phyloP scores from a whole-genome alignment of 225 moss, liverwort and hornwort genomes.

The Anthoceros angustus region DNA sequence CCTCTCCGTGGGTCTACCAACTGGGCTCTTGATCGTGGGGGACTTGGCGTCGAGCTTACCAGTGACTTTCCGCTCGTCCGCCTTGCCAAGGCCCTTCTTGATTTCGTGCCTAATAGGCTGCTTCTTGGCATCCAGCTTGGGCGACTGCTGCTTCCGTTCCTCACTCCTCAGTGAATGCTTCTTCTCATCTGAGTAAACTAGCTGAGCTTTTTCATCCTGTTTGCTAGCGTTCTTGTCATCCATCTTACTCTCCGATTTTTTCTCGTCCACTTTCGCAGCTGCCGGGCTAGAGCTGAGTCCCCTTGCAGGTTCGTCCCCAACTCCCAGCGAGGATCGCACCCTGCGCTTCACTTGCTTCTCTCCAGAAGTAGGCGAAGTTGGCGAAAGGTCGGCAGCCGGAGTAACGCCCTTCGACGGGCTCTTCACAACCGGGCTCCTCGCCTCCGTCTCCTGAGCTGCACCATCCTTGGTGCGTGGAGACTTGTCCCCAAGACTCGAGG shows the following conservation, averaged over 20 bases:
- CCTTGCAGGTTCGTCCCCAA: neutral
- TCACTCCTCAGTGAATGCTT: neutral
- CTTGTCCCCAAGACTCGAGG: neutral
- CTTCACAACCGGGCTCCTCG: neutral
- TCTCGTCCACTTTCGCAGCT: neutral
- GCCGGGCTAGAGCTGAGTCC: neutral
- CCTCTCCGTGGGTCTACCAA: neutral
- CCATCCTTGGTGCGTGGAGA: neutral
- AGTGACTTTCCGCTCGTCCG: neutral
- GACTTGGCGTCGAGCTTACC: neutral
- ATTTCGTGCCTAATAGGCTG: neutral
- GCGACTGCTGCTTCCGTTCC: neutral
- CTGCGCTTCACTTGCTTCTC: conserved; percentile 3
- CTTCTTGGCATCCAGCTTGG: neutral
- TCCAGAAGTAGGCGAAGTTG: neutral
- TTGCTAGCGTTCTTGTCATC: neutral
- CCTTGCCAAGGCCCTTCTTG: neutral
- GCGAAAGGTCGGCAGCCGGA: neutral
- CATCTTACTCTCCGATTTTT: neutral
- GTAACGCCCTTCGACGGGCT: neutral
- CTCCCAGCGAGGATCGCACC: neutral
- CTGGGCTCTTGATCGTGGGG: neutral
- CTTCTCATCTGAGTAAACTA: neutral
- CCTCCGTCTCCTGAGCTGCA: neutral
- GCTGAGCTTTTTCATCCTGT: neutral